These are phyloP conservation scores for Cladophialophora carrionii DNA, from an alignment of 2,329 filamentous ascomycete species.

Conservation along the genomic window DNA sequence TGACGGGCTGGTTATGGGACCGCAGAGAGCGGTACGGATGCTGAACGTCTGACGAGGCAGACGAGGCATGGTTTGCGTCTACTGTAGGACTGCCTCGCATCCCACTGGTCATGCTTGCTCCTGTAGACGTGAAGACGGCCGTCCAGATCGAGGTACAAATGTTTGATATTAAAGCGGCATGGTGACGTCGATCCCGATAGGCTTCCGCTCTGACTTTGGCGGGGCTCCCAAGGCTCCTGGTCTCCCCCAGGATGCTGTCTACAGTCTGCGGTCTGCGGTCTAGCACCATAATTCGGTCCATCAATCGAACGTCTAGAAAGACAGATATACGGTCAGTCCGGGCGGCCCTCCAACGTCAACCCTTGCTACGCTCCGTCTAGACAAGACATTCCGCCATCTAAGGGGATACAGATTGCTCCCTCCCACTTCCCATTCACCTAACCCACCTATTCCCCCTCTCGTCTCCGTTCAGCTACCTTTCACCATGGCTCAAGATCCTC, in stretches of 20 bases:
- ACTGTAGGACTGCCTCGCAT: neutral
- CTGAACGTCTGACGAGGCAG: conserved; percentile 15
- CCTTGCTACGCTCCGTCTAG: neutral
- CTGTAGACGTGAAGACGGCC: neutral
- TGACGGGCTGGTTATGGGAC: conserved; percentile 21
- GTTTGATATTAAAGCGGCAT: conserved; percentile 11
- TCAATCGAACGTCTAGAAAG: neutral
- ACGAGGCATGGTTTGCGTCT: conserved; percentile 24
- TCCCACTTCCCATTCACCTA: neutral
- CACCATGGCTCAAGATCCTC: conserved; percentile 75
- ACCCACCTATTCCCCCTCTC: neutral
- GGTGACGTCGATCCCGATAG: conserved; percentile 12
- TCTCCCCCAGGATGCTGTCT: too few relatives aligned
- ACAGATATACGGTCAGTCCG: neutral
- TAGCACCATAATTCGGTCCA: neutral
- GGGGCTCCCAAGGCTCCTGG: neutral
- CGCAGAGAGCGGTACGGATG: conserved; percentile 21
- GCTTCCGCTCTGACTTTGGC: neutral
- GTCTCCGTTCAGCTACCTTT: neutral
- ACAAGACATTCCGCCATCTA: neutral
- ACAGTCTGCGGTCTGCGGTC: neutral
- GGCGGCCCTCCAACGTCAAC: neutral
- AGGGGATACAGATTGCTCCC: neutral
- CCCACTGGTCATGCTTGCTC: neutral
- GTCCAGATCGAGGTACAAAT: neutral